phyloP scores from a whole-genome alignment of 2,329 filamentous ascomycete genomes.

The Pseudogymnoascus pannorum region DNA sequence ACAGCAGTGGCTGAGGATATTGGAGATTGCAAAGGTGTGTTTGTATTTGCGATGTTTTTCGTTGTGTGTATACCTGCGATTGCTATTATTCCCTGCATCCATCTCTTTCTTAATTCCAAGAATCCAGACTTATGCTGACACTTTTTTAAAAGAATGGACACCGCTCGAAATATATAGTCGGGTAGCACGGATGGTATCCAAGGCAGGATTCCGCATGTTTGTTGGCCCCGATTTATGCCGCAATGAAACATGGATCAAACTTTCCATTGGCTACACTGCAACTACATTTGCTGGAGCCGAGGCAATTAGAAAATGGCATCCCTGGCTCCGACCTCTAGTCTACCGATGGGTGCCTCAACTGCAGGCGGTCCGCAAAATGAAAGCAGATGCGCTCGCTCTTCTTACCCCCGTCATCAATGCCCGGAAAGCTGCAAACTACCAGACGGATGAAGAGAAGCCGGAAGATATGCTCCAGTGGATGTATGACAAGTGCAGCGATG shows the following conservation, averaged over 20 bases:
- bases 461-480: conserved; percentile 8
- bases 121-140: no score
- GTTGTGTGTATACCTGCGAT: no score
- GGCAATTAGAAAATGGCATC: neutral
- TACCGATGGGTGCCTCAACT: neutral
- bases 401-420: neutral
- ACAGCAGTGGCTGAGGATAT: no score
- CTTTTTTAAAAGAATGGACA: no score
- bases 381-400: neutral
- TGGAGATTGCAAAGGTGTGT: no score
- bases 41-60: no score
- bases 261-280: neutral
- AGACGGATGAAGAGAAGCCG: neutral
- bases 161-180: no score
- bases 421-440: neutral
- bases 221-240: neutral
- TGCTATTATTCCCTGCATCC: no score
- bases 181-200: neutral
- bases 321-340: neutral
- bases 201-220: neutral
- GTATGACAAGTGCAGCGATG: neutral
- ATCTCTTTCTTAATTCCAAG: no score
- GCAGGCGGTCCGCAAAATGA: neutral
- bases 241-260: neutral
- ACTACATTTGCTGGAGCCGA: neutral